These are phyloP conservation scores for Neonectria neomacrospora DNA, from an alignment of 2,329 filamentous ascomycete genomes.

Conservation along the genomic window DNA sequence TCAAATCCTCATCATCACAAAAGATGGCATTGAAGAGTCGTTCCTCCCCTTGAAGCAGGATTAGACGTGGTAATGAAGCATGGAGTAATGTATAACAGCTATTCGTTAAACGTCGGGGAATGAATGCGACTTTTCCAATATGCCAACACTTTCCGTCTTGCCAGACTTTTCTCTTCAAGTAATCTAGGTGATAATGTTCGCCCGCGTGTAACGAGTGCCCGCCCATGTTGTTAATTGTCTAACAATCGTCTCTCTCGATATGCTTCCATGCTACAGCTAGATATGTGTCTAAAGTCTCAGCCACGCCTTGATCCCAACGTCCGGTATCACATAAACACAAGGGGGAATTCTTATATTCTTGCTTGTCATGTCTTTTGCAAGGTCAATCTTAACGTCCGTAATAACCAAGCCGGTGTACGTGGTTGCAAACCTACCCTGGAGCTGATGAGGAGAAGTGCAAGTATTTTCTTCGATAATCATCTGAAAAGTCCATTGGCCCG, in stretches of 20 bases:
- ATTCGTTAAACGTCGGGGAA: conserved; percentile 41
- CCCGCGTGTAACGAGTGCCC: not conserved
- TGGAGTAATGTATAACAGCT: conserved; percentile 48
- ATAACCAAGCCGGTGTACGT: not conserved
- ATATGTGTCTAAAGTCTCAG: not conserved
- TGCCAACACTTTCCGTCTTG: not conserved
- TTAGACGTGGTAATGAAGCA: conserved; percentile 57
- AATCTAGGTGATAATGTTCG: no score
- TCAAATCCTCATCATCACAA: conserved; percentile 94
- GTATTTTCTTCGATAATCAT: not conserved
- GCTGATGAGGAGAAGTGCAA: not conserved
- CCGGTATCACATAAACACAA: not conserved
- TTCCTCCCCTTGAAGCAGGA: conserved; percentile 90
- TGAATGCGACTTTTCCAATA: conserved; percentile 33
- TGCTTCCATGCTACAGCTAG: not conserved
- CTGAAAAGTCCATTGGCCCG: not conserved
- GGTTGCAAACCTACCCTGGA: not conserved
- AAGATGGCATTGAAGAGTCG: conserved; percentile 87
- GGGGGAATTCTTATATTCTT: not conserved
- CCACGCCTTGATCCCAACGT: not conserved
- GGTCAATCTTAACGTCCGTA: not conserved
- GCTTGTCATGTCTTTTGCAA: not conserved
- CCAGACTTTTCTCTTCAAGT: not conserved
- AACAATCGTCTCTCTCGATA: not conserved
- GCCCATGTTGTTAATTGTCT: not conserved